Evolutionary conservation across 1,284 basidiomycete species (phyloP).

Genomic region (Mycena citricolor): DNA sequence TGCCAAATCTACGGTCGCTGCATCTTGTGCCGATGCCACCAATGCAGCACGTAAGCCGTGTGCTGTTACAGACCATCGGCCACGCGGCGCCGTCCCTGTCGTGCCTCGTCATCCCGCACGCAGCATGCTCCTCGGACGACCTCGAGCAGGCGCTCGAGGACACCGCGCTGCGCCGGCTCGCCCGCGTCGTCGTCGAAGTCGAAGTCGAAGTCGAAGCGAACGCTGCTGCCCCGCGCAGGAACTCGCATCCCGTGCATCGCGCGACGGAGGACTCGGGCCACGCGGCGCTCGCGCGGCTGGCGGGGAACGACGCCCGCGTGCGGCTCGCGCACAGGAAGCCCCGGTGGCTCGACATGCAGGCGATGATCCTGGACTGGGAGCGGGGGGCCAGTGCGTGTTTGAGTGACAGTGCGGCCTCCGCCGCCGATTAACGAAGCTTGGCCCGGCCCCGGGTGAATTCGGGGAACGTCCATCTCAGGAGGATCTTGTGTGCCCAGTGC

Average conservation of each 20-base stretch:
- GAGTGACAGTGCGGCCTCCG: slow-evolving; percentile 9
- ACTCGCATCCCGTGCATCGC: neutral
- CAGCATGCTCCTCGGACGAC: slow-evolving; percentile 9
- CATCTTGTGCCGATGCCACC: slow-evolving; percentile 7
- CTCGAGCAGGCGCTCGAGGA: slow-evolving; percentile 17
- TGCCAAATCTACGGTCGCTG: slow-evolving; percentile 12
- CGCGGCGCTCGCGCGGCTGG: slow-evolving; percentile 9
- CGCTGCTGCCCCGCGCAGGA: slow-evolving; percentile 4
- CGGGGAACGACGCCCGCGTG: slow-evolving; percentile 15
- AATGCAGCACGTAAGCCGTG: slow-evolving; percentile 8
- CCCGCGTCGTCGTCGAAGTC: slow-evolving; percentile 17
- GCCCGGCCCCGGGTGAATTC: slow-evolving; percentile 8
- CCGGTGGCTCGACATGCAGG: slow-evolving; percentile 21
- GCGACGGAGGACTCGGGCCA: slow-evolving; percentile 5
- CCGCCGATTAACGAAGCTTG: slow-evolving; percentile 6
- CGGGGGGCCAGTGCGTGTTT: slow-evolving; percentile 10
- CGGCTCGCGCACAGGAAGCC: slow-evolving; percentile 9
- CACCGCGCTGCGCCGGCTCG: slow-evolving; percentile 14
- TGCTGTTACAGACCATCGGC: slow-evolving; percentile 13
- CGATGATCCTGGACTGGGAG: slow-evolving; percentile 19
- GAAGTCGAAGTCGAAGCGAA: slow-evolving; percentile 13
- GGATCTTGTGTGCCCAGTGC: slow-evolving; percentile 13
- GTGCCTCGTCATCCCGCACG: slow-evolving; percentile 13
- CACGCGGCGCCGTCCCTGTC: slow-evolving; percentile 14
- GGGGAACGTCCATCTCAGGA: slow-evolving; percentile 19